Conservation (phyloP, 108 stramenopile species). For the Cyclotella atomus region DNA sequence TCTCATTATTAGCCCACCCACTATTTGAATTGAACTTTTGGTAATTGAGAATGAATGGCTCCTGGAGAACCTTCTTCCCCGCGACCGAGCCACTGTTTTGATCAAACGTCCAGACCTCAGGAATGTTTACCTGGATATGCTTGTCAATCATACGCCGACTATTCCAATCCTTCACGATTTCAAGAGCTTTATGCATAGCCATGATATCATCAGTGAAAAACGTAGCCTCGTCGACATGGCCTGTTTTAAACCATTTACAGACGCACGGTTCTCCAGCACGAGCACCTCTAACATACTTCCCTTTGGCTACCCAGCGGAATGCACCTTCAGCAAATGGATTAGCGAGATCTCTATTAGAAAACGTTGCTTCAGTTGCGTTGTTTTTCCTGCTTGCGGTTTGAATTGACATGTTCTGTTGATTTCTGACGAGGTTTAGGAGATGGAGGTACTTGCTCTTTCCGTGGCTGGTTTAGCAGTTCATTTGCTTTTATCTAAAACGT, state of each 20-base stretch:
- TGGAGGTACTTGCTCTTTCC: too few species aligned
- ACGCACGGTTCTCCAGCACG: not conserved
- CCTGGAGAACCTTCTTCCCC: not conserved
- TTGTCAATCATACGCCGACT: too few species aligned
- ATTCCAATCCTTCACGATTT: not conserved
- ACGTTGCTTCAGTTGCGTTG: too few species aligned
- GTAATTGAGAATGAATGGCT: not conserved
- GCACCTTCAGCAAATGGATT: too few species aligned
- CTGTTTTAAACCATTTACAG: not conserved
- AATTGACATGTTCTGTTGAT: too few species aligned
- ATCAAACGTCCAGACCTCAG: not conserved
- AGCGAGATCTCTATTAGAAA: too few species aligned
- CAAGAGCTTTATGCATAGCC: not conserved
- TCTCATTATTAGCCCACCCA: not conserved
- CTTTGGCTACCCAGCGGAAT: too few species aligned
- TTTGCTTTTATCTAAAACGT: too few species aligned
- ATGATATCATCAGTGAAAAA: not conserved
- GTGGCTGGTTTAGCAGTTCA: too few species aligned
- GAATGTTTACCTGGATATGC: not conserved
- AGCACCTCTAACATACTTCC: too few species aligned
- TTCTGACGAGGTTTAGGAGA: too few species aligned
- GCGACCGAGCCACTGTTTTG: not conserved
- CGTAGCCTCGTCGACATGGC: not conserved
- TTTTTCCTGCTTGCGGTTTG: too few species aligned
- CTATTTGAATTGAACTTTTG: not conserved